Evolutionary conservation across 768 basidiomycete genomes (phyloP), one percentile per base, ranked within the genome.

Genomic region (Tylopilus sp.): DNA sequence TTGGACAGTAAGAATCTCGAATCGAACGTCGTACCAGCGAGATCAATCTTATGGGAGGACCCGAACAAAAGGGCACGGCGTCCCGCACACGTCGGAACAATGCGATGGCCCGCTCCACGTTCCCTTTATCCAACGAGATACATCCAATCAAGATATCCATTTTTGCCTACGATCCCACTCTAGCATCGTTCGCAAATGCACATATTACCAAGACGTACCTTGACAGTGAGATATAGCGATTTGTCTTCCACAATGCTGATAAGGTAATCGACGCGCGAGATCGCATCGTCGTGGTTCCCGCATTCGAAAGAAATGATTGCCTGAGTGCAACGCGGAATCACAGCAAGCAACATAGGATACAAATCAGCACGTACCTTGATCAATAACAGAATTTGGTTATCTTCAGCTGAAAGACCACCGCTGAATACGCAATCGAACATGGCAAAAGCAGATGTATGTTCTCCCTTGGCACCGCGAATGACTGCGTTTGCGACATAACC

Each of bases 401-500:
- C 47, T 30, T 59, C 55, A 6, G 3, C 19, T 10, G 47, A 21
- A 11, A 34, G 26, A 36, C n/a, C n/a, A n/a, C n/a, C n/a, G 1
- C 33, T 11, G 28, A 53, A 57, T 5, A 28, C 45, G 28, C 52
- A 51, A 33, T 57, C 57, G 25, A 46, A 57, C 11, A n/a, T 29
- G 16, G 21, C 21, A 13, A 48, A 24, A 17, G 14, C 55, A 1
- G 13, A 7, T 47, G 12, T 3, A 41, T 43, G 14, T 34, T 52
- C 16, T 45, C 33, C 0, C 51, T 28, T 9, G 40, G 6, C 0
- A 4, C 14, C 0, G 51, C 48, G 2, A 57, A n/a, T n/a, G n/a
- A n/a, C 29, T 10, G 51, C 49, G 1, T 25, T 21, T 7, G 59
- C 59, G 19, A 61, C 33, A 42, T 61, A 31, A 25, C 50, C 59